A percentile compares a stretch with the other conserved stretches of the same genome.
phyloP scores from a whole-genome alignment of 2,329 filamentous ascomycete species.

The Domatiomyces globalis region DNA sequence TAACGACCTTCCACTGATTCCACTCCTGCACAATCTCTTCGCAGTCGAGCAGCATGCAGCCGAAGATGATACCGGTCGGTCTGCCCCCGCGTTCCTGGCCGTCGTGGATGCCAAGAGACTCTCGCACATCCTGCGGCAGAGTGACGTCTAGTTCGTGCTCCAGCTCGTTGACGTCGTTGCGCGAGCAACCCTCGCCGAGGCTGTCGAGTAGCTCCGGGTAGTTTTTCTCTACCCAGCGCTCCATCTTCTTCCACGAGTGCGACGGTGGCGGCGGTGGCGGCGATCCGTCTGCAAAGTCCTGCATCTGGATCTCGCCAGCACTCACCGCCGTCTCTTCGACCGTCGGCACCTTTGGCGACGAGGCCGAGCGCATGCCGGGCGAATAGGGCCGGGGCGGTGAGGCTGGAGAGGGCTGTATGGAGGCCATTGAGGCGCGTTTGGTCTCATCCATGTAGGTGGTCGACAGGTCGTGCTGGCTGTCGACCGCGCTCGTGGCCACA shows the following conservation, averaged over 20 bases:
- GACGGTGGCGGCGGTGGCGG: constrained; percentile 75
- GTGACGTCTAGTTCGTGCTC: constrained; percentile 94
- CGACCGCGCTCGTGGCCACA: constrained; percentile 68
- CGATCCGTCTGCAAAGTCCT: constrained; percentile 80
- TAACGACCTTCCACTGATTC: constrained; percentile 90
- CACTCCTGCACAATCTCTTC: constrained; percentile 97
- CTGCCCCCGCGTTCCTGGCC: constrained; percentile 89
- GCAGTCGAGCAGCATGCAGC: constrained; percentile 90
- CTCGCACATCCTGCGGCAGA: constrained; percentile 80
- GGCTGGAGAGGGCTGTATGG: constrained; percentile 39
- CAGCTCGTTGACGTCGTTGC: constrained; percentile 90
- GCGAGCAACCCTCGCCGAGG: constrained; percentile 77
- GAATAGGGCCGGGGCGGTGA: constrained; percentile 63
- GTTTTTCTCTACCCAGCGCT: constrained; percentile 84
- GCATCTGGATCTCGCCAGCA: constrained; percentile 85
- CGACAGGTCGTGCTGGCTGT: constrained; percentile 73
- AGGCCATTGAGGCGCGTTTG: constrained; percentile 37
- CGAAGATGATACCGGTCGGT: constrained; percentile 85
- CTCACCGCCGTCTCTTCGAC: constrained; percentile 30
- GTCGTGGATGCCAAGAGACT: constrained; percentile 81
- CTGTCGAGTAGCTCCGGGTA: constrained; percentile 92
- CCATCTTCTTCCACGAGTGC: constrained; percentile 91
- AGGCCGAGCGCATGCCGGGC: constrained; percentile 68
- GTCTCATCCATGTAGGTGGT: constrained; percentile 66
- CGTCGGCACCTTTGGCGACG: constrained; percentile 13